Base-by-base conservation (phyloP, 345 rosid species). In the Bruguiera parviflora region DNA sequence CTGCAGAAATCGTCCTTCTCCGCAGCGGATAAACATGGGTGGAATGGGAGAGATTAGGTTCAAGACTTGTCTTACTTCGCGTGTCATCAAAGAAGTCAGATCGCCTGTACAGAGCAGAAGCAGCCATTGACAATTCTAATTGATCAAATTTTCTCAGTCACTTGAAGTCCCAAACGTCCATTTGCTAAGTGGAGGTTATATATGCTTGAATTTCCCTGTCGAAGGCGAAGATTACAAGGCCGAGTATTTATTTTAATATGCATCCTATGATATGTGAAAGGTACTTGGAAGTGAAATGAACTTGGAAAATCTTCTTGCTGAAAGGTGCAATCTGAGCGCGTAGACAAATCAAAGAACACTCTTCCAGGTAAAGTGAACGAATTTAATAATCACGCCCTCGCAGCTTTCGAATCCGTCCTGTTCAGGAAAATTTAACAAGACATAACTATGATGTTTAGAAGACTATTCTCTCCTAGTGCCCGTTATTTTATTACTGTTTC, bases 291-390 rank as follows among this genome's bases (percentile, higher is more conserved):
- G 19, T 18, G 20, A 72, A 71, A 61, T 11, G 28, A 53, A 19
- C 61, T 31, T 66, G 4, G 62, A 75, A 66, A 8, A 1, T 2
- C 68, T 77, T 69, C 78, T 56, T 70, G 68, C 66, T 37, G 32
- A 33, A 5, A 29, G 25, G 80, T 61, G 65, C 77, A 76, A 78
- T 47, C 78, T 8, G 10, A 58, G 52, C 81, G 72, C 84, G 72
- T 76, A 67, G 80, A 71, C 24, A 76, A 79, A 79, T 76, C 16
- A 53, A 35, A 51, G 52, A 13, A 66, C 65, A 60, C 61, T 73
- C 70, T 53, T 61, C 24, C 53, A 52, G 9, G 22, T 49, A 3
- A 6, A 15, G 58, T 56, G 49, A 51, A 13, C 75, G 73, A 77
- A 53, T 57, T 63, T 61, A 65, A 63, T 60, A 53, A 32, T 53